Evolutionary conservation across 805 yeast species (phyloP), one percentile per base, ranked within the genome.

Genomic region (Wickerhamomyces bisporus): DNA sequence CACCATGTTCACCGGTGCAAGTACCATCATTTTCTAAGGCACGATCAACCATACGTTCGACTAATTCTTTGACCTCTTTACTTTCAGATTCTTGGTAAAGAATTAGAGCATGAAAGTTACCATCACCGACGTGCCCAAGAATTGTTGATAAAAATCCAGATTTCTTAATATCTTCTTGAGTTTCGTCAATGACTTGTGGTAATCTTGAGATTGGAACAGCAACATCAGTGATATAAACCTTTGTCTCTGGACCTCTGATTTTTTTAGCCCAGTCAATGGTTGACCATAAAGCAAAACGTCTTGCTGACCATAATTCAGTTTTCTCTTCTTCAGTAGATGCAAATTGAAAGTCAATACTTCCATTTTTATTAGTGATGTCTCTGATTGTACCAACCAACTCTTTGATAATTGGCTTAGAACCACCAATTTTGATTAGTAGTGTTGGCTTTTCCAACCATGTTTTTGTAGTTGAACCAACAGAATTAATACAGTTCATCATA

Each of bases 1-100:
- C 75, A 12, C 95, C 95, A 55, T 86, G 95, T 53, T 86, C 95
- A 26, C 95, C 95, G 5, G 88, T 81, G 47, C 87, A 79, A 2
- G 95, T 86, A 2, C 95, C 94, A 37, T 85, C 94, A 27, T 79
- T 71, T 1, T 64, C 71, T 14, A 86, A 61, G 0, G 91, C 94
- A 29, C 79, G 57, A 31, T 68, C 53, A 34, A 82, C 83, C 82
- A 86, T 78, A 35, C 73, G 65, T 20, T 71, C 68, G 12, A 81
- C 79, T 11, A 81, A 50, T 11, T 55, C 50, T 41, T 73, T 71
- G 3, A 77, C 80, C 17, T 57, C 58, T 1, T 62, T 59, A 15
- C 64, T 49, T 45, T 77, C 73, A 16, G 72, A 71, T 0, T 76
- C 75, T 32, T 68, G 70, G 57, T 78, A 81, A 6, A 81, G 62